Base-by-base conservation (phyloP, 2,329 filamentous ascomycete species). In the Ampelomyces quisqualis region DNA sequence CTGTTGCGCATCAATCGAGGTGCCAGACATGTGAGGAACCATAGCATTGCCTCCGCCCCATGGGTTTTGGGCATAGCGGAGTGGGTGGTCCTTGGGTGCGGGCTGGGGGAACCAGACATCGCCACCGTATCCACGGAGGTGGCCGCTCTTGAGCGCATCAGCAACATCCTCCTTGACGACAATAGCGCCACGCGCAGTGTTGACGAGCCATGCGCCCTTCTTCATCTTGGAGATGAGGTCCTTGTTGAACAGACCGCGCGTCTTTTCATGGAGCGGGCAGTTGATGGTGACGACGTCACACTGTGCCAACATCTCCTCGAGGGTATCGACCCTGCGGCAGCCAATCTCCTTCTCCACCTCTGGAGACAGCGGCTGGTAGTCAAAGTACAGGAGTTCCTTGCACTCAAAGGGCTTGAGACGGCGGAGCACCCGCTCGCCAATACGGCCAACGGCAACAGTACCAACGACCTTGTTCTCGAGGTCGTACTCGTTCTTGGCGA, bases 131-230 rank as follows among this genome's bases (percentile, higher is more conserved):
- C 88, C 88, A 64, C 86, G 85, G 66, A 94, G 86, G 73, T 97
- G 90, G 64, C 93, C 93, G 22, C 79, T 81, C 79, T 91, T 89
- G 70, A 98, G 82, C 34, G 93, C 93, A 19, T 86, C 90, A 51
- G 93, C 93, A 42, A 98, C 93, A 60, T 97, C 93, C 76, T 97
- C 91, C 83, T 97, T 97, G 76, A 97, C 91, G 61, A 98, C 90
- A 69, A 98, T 98, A 73, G 93, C 93, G 65, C 93, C 93, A 71
- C 93, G 93, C 60, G 93, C 93, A 22, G 93, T 98, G 85, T 98
- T 98, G 77, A 98, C 77, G 69, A 98, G 86, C 88, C 93, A 97
- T 27, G 90, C 86, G 64, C 90, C 90, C 71, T 85, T 86, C 88
- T 97, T 97, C 93, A 97, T 98, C 87, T 97, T 96, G 73, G 83